Base-by-base conservation (phyloP, 2,329 filamentous ascomycete species). In the Arachnomyces sp. region DNA sequence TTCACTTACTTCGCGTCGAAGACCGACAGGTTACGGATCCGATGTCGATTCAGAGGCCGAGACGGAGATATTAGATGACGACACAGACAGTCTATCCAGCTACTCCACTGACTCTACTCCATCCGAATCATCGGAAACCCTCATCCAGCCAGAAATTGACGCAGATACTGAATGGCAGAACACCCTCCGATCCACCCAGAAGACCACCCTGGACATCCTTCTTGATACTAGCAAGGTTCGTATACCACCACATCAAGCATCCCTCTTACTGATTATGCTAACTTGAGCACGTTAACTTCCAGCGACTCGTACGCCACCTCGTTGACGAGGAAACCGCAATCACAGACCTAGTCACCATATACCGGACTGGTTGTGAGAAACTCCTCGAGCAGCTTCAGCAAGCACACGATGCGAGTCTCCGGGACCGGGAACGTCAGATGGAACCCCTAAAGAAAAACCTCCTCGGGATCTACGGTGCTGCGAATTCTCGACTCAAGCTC, bases 251-350 rank as follows among this genome's bases (percentile, higher is more conserved):
- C 9, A 25, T 3, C 9, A 16, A 30, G 13, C 7, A 1, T 13
- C 3, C 18, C 17, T 15, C 12, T 1, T 36, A 13, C n/a, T 32
- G 13, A 28, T 9, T 9, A 25, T 30, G 28, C 30, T 38, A 7
- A 13, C 9, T 28, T 31, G 34, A 33, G 43, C 28, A 46, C 5
- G 31, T 12, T 15, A 25, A 7, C 31, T 9, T 15, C 17, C 47
- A 72, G 56, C 57, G 57, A 13, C 59, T 75, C 7, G 49, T 68
- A 7, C 61, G 53, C 1, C 63, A 72, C 40, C 60, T 77, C 13
- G 57, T 71, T 7, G 60, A 66, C n/a, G 62, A 67, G 33, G 71
- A 73, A 47, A 60, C 59, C 3, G 65, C 64, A 1, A 59, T 72
- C 17, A 53, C 52, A 3, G 59, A 67, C 18, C 64, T 72, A 17